Conservation (phyloP, 805 yeast species). For the Barnettozyma wickerhamii region DNA sequence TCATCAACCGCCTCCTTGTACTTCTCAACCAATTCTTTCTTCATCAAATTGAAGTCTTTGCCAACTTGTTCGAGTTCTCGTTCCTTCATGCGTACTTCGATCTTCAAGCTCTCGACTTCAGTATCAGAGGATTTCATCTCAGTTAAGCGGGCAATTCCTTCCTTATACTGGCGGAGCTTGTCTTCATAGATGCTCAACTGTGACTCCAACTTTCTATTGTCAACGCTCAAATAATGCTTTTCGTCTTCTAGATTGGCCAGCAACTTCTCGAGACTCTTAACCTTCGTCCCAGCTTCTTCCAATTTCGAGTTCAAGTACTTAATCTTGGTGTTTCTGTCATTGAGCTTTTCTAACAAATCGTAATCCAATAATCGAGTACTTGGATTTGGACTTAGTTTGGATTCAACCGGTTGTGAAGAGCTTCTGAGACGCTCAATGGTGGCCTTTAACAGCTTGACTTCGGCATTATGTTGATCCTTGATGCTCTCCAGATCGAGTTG, state of each 20-base stretch:
- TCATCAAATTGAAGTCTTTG: constrained; percentile 29
- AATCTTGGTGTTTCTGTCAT: constrained; percentile 22
- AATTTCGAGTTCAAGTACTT: constrained; percentile 22
- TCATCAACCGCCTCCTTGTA: constrained; percentile 24
- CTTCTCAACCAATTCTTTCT: constrained; percentile 28
- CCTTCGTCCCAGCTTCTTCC: constrained; percentile 24
- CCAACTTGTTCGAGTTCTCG: constrained; percentile 10
- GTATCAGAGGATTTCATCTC: constrained; percentile 7
- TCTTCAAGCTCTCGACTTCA: constrained; percentile 14
- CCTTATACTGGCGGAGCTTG: constrained; percentile 29
- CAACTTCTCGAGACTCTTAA: constrained; percentile 26
- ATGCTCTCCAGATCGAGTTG: constrained; percentile 35
- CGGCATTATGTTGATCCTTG: constrained; percentile 33
- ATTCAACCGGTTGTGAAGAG: neutral
- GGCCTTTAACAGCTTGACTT: constrained; percentile 31
- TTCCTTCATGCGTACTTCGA: constrained; percentile 15
- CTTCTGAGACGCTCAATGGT: constrained; percentile 12
- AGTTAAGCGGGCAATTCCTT: constrained; percentile 16
- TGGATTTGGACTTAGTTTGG: neutral
- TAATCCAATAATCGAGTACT: constrained; percentile 9
- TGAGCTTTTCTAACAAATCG: constrained; percentile 26
- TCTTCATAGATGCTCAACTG: constrained; percentile 27
- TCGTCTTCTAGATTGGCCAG: constrained; percentile 30
- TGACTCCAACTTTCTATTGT: constrained; percentile 29
- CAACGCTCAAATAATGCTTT: constrained; percentile 26